Base-by-base conservation (phyloP, 2,329 filamentous ascomycete genomes). In the Colletotrichum chlorophyti region DNA sequence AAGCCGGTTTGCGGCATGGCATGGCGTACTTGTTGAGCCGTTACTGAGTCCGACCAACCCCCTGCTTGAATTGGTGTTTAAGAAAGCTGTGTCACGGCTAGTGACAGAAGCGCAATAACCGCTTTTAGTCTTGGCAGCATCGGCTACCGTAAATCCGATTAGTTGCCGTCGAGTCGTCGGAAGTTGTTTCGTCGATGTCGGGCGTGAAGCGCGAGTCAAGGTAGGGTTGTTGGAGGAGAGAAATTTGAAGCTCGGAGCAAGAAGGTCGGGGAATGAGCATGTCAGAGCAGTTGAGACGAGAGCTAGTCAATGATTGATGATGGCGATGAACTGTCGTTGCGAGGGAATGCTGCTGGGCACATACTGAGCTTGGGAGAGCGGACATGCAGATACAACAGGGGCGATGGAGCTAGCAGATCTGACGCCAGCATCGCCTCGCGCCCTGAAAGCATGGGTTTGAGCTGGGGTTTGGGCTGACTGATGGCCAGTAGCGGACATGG, bases 401-500 rank as follows among this genome's bases (percentile, higher is more conserved):
- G n/a, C n/a, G n/a, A n/a, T n/a, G n/a, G n/a, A n/a, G n/a, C 29
- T n/a, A 26, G 19, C 37, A 34, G 29, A 12, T 42, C 37, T 15
- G 23, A 29, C n/a, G 41, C 24, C 40, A 54, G 35, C 42, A 38
- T 51, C 55, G 43, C 51, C 54, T 42, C 55, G 43, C 26, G 55
- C 43, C 31, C 54, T 34, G 41, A 53, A 31, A 26, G 19, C 37
- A 27, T 48, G 52, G 37, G 40, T 53, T 37, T 31, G 34, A 38
- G 34, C 38, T 32, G 1, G 43, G 46, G 24, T 38, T 46, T 45
- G 37, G 55, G 51, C 55, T 55, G 55, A 59, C 55, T 49, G 43
- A 53, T 31, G 14, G 15, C 23, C n/a, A n/a, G n/a, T 35, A 19
- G 27, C 41, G 19, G n/a, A 32, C n/a, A 8, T 26, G n/a, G 35